Base-by-base conservation (phyloP, 345 rosid genomes). In the Moringa oleifera region DNA sequence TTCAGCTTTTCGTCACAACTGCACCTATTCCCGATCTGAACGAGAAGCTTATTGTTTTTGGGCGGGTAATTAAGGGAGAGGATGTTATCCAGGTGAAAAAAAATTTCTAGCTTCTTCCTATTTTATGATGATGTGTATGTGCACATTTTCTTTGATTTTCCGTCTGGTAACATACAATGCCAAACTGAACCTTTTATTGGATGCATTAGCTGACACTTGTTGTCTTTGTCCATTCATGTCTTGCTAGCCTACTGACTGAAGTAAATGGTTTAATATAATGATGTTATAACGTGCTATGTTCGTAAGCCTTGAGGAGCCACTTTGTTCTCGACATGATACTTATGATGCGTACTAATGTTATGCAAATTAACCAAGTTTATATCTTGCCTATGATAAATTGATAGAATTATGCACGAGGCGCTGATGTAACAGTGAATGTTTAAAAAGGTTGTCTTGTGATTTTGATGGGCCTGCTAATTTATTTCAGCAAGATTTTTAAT, bases 1-100 rank as follows among this genome's bases (percentile, higher is more conserved):
- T 88, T 68, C 84, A 85, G 65, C 73, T 88, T 51, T 83, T 76
- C 80, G 80, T 88, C 23, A 81, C 87, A 58, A 81, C 89, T 41
- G 73, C 85, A 62, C 87, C 80, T 53, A 83, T 78, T 60, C 81
- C 79, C 13, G 84, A 87, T 66, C 61, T 85, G 52, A 87, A 71
- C 49, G 89, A 87, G 51, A 85, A 83, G 71, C 75, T 85, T 61
- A 75, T 65, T 24, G 81, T 87, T 54, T 87, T 85, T 55, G 91
- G 91, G 57, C 73, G 83, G 37, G 79, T 85, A 37, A 51, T 77
- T 13, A 78, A 79, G 70, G 95, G 91, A 59, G 79, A 83, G 65
- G 84, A 75, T 22, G 73, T 85, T 25, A 85, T 85, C 69, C 81
- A 82, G 82, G 84, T 77, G 59, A 65, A 37, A 20, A 18, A 47